Conservation (phyloP, 1,284 basidiomycete species). For the Inonotus obliquus region DNA sequence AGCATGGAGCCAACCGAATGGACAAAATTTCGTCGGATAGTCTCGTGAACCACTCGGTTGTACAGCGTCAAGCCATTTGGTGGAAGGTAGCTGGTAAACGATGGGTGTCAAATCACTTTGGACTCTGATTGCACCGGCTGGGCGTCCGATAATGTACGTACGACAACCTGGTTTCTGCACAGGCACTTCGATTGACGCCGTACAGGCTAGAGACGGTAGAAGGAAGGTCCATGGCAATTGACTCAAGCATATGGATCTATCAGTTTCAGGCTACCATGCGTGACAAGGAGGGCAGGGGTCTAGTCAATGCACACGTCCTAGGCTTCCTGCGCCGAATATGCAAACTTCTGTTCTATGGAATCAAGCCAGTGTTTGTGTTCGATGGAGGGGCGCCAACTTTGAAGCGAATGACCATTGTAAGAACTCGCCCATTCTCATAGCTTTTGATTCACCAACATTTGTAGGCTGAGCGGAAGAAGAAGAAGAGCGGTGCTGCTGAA, state of each 20-base stretch:
- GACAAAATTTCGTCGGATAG: no score
- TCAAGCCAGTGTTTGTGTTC: slow-evolving; percentile 96
- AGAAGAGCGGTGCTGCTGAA: slow-evolving; percentile 82
- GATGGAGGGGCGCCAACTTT: slow-evolving; percentile 90
- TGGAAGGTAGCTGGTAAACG: not conserved
- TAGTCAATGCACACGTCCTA: slow-evolving; percentile 93
- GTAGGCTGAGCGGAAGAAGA: slow-evolving; percentile 80
- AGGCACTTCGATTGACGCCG: not conserved
- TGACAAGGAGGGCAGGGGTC: slow-evolving; percentile 88
- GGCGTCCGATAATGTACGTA: slow-evolving; percentile 79
- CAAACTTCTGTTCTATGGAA: slow-evolving; percentile 94
- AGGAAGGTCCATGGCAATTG: slow-evolving; percentile 89
- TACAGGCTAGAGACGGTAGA: slow-evolving; percentile 85
- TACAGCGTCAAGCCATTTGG: not conserved
- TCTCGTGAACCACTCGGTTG: no score
- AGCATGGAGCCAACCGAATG: no score
- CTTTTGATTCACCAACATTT: not conserved
- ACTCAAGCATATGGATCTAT: slow-evolving; percentile 99
- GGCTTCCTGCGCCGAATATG: slow-evolving; percentile 92
- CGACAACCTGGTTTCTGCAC: not conserved
- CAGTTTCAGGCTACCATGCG: slow-evolving; percentile 99
- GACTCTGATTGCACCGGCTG: slow-evolving; percentile 87
- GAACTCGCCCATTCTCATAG: slow-evolving; percentile 27
- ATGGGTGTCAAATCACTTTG: slow-evolving; percentile 97
- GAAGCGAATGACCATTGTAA: slow-evolving; percentile 83